Evolutionary conservation across 73 alveolate genomes (phyloP).

Genomic region (Paramecium pentaurelia): DNA sequence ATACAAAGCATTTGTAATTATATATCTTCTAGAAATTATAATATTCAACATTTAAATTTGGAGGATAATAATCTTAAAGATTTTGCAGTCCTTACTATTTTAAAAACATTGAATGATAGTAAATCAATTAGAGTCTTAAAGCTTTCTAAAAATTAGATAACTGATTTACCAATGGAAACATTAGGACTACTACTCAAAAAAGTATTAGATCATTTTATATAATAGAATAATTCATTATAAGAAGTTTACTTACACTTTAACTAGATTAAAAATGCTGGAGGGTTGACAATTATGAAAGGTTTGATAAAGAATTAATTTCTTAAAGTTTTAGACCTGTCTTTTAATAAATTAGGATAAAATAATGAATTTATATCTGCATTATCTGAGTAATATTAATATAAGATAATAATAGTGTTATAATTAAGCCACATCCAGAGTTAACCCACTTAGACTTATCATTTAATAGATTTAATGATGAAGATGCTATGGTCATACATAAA

Average conservation of each 20-base stretch:
- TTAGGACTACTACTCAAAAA: slow-evolving; percentile 18
- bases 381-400: not conserved
- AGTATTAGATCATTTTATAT: not conserved
- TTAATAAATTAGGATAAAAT: slow-evolving; percentile 43
- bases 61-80: slow-evolving; percentile 58
- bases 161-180: slow-evolving; percentile 38
- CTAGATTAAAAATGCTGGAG: slow-evolving; percentile 40
- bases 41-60: not conserved
- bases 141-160: slow-evolving; percentile 42
- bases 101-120: slow-evolving; percentile 30
- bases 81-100: not conserved
- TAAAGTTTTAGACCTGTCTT: not conserved
- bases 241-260: slow-evolving; percentile 55
- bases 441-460: slow-evolving; percentile 55
- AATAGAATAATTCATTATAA: not conserved
- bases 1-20: not conserved
- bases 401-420: not conserved
- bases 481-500: slow-evolving; percentile 5
- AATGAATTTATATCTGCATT: not conserved
- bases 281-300: slow-evolving; percentile 25
- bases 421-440: slow-evolving; percentile 35
- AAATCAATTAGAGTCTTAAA: slow-evolving; percentile 18
- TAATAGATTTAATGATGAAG: slow-evolving; percentile 43
- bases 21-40: not conserved
- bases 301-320: slow-evolving; percentile 24